A percentile compares a stretch with the other conserved stretches of the same genome.
Conservation (phyloP, 306 rosid genomes). For the Casuarina equisetifolia region DNA sequence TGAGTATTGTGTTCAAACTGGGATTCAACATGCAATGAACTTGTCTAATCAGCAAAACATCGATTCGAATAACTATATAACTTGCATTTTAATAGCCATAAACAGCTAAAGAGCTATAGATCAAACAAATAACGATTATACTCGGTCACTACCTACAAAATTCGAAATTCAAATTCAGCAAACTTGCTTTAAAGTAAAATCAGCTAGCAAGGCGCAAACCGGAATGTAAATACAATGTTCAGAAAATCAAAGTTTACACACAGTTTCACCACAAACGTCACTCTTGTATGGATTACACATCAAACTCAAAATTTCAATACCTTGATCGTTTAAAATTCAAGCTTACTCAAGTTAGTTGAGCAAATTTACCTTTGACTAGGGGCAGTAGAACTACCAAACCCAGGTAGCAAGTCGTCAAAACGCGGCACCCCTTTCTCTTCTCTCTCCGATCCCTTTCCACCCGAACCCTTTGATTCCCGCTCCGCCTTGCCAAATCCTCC, state of each 20-base stretch:
- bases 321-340: background rate
- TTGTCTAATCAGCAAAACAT: background rate
- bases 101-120: background rate
- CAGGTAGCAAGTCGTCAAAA: conserved; percentile 83
- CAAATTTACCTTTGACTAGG: conserved; percentile 59
- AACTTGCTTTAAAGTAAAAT: background rate
- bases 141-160: too few species aligned
- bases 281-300: background rate
- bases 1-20: background rate
- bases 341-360: conserved; percentile 21
- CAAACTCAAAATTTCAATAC: background rate
- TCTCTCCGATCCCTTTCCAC: conserved; percentile 45
- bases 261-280: background rate
- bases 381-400: conserved; percentile 58
- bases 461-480: conserved; percentile 49
- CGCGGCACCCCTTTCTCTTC: conserved; percentile 45
- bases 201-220: background rate
- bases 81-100: background rate
- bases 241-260: background rate
- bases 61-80: too few species aligned
- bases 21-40: conserved; percentile 1
- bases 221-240: background rate
- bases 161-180: background rate
- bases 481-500: conserved; percentile 77
- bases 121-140: too few species aligned